A percentile compares a stretch with the other conserved stretches of the same genome.
These are phyloP conservation scores for Passalora sequoiae DNA, from an alignment of 2,329 filamentous ascomycete genomes.

Conservation along the genomic window DNA sequence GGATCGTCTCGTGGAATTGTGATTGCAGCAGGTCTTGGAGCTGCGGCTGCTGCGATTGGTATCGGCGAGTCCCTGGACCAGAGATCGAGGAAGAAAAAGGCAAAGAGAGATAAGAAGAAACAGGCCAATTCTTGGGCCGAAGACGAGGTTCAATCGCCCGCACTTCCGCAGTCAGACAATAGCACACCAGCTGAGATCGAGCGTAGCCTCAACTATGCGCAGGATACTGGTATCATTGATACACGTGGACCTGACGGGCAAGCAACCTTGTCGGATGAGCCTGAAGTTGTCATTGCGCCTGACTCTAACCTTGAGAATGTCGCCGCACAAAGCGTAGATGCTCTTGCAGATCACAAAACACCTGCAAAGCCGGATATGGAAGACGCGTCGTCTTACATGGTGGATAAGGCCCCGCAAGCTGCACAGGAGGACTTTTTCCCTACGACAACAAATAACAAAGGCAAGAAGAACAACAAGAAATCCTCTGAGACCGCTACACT, in stretches of 20 bases:
- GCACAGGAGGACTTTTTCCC: slow-evolving; percentile 7
- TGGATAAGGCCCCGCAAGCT: background rate
- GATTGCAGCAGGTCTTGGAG: background rate
- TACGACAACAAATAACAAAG: slow-evolving; percentile 20
- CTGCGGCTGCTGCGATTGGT: slow-evolving; percentile 1
- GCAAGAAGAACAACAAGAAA: slow-evolving; percentile 26
- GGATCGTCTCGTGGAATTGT: background rate
- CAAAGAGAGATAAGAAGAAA: slow-evolving; percentile 40
- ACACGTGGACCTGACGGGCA: background rate
- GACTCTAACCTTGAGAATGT: background rate
- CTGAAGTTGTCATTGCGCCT: background rate
- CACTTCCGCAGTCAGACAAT: no score
- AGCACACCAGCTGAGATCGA: no score
- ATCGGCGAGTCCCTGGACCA: background rate
- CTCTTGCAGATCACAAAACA: no score
- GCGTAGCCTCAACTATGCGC: no score
- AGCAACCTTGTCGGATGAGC: background rate
- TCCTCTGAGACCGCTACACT: background rate
- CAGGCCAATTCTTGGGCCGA: slow-evolving; percentile 11
- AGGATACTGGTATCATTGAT: background rate
- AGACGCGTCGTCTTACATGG: no score
- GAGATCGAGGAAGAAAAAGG: slow-evolving; percentile 29
- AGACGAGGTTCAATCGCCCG: no score
- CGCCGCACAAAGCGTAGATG: background rate
- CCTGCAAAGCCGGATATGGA: no score